Percentiles rank a stretch among this genome's conserved stretches.
These are phyloP conservation scores for Botryosphaeria dothidea DNA, from an alignment of 2,329 filamentous ascomycete genomes.

Conservation along the genomic window DNA sequence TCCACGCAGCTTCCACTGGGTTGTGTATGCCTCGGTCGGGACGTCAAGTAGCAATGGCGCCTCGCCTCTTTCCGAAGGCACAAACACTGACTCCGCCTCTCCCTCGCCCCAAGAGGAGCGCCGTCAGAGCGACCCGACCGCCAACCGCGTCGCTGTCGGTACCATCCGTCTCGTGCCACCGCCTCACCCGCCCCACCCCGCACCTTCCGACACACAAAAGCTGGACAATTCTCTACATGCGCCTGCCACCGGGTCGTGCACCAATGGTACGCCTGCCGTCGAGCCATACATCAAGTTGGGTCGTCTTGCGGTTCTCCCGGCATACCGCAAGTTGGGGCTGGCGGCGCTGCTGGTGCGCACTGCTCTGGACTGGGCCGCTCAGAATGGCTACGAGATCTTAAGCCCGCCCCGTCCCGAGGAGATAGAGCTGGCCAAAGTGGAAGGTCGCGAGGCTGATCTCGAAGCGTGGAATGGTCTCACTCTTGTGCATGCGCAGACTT, in stretches of 20 bases:
- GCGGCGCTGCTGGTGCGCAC: slow-evolving; percentile 66
- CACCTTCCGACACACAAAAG: slow-evolving; percentile 31
- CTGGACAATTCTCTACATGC: slow-evolving; percentile 25
- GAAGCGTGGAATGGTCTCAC: slow-evolving; percentile 71
- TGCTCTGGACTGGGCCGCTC: slow-evolving; percentile 66
- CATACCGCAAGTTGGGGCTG: slow-evolving; percentile 67
- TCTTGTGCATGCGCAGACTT: slow-evolving; percentile 76
- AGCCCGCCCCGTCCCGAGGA: slow-evolving; percentile 39
- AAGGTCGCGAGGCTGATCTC: slow-evolving; percentile 42
- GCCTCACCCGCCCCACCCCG: slow-evolving; percentile 68
- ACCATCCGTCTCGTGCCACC: slow-evolving; percentile 81
- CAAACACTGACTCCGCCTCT: slow-evolving; percentile 41
- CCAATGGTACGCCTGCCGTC: slow-evolving; percentile 23
- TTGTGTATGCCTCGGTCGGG: slow-evolving; percentile 70
- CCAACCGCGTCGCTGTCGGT: slow-evolving; percentile 61
- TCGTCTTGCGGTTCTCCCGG: slow-evolving; percentile 68
- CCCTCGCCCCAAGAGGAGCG: slow-evolving; percentile 32
- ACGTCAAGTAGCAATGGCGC: slow-evolving; percentile 41
- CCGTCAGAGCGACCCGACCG: slow-evolving; percentile 33
- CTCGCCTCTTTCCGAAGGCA: background rate
- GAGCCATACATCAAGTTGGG: slow-evolving; percentile 85
- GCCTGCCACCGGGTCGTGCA: background rate
- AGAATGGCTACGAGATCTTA: slow-evolving; percentile 55
- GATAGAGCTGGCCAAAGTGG: slow-evolving; percentile 45
- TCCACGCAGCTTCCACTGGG: slow-evolving; percentile 78